Percentiles rank a stretch among this genome's conserved stretches.
These are phyloP conservation scores for Psidium guajava DNA, from an alignment of 345 rosid genomes.

Conservation along the genomic window DNA sequence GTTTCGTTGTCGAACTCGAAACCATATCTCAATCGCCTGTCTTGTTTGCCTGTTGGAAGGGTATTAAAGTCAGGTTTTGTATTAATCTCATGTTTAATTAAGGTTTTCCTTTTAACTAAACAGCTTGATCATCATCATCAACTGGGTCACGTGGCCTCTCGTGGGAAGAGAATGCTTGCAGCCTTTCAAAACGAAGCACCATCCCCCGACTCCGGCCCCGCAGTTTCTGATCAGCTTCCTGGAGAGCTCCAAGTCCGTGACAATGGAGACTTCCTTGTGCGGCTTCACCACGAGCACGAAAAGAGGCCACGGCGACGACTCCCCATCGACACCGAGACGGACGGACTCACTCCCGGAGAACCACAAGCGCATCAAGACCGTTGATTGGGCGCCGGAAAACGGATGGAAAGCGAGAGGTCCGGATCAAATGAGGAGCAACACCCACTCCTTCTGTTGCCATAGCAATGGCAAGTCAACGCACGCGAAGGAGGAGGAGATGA, in stretches of 20 bases:
- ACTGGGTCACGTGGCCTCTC: not conserved
- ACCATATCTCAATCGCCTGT: not conserved
- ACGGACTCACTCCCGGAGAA: not conserved
- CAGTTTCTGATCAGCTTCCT: not conserved
- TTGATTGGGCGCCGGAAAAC: not conserved
- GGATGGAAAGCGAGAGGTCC: not conserved
- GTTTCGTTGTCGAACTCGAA: not conserved
- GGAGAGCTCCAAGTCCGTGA: not conserved
- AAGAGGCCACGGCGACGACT: not conserved
- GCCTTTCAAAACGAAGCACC: not conserved
- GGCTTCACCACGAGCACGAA: not conserved
- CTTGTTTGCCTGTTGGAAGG: not conserved
- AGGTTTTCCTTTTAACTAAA: not conserved
- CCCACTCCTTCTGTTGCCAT: not conserved
- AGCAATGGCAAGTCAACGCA: not conserved
- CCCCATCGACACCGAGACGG: not conserved
- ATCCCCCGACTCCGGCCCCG: not conserved
- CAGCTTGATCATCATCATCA: not conserved
- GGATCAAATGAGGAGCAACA: not conserved
- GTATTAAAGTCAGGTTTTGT: not conserved
- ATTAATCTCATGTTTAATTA: not conserved
- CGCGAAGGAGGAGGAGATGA: not conserved
- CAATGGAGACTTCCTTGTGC: not conserved
- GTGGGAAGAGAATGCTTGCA: not conserved
- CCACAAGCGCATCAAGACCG: not conserved